These are phyloP conservation scores for Flaveria linearis DNA, from an alignment of 129 eudicot species.

Conservation along the genomic window DNA sequence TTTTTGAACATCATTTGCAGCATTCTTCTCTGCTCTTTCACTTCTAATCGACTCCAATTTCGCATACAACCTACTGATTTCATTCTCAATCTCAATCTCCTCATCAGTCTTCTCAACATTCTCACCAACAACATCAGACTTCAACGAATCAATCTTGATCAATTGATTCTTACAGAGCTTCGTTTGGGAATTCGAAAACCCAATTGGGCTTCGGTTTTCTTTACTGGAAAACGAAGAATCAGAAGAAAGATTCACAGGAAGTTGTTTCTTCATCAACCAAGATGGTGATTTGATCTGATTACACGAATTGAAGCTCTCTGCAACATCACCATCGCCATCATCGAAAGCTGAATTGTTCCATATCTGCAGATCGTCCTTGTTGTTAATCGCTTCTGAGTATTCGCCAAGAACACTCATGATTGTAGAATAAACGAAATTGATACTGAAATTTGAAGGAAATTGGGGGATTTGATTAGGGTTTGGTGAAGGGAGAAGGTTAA, in stretches of 20 bases:
- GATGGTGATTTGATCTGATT: conserved; percentile 17
- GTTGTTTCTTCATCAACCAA: not conserved
- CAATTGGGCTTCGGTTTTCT: conserved; percentile 65
- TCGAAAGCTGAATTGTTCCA: conserved; percentile 91
- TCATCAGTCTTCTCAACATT: conserved; percentile 48
- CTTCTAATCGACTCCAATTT: conserved; percentile 58
- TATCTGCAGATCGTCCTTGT: conserved; percentile 59
- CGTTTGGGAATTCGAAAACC: conserved; percentile 21
- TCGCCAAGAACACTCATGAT: conserved; percentile 65
- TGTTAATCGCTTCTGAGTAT: conserved; percentile 49
- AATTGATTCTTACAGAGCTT: conserved; percentile 25
- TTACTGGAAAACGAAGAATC: conserved; percentile 62
- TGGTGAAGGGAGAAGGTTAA: conserved; percentile 10
- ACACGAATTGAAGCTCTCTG: conserved; percentile 34
- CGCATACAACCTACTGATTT: conserved; percentile 57
- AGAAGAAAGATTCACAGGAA: conserved; percentile 23
- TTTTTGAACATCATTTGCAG: conserved; percentile 43
- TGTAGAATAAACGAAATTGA: conserved; percentile 2
- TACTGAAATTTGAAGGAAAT: not conserved
- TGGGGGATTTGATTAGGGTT: conserved; percentile 26
- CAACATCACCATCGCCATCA: conserved; percentile 32
- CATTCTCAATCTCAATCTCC: conserved; percentile 76
- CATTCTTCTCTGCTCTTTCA: conserved; percentile 51
- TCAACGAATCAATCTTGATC: conserved; percentile 8
- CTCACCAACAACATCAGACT: conserved; percentile 12